Base-by-base conservation (phyloP, 192 early-diverging fungal species). In the Dissophora globulifera region DNA sequence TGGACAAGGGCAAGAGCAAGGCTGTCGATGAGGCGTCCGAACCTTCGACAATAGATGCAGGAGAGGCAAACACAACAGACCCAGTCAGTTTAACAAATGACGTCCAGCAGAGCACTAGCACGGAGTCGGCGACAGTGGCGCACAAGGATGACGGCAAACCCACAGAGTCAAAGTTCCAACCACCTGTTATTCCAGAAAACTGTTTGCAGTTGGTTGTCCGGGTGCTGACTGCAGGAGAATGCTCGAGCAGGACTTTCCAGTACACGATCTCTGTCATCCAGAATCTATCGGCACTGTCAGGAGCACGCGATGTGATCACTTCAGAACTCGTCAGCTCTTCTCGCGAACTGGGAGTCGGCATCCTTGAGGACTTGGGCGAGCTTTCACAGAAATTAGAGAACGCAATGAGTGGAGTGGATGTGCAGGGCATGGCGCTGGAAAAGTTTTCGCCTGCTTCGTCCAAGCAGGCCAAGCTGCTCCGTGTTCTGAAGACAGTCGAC, bases 211-310 rank as follows among this genome's bases (percentile, higher is more conserved):
- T 90, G 4, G 91, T 99, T 35, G 94, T 99, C 29, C 90, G 96
- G 53, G 94, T 97, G 0, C 79, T 99, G 41, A 96, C 93, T 16
- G 88, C 87, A 20, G 95, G 93, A 16, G 95, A 94, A 72, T 94
- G 93, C 67, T 93, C 97, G n/a, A 90, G 91, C 70, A 92, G 91
- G 58, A 99, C 94, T 1, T 99, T 98, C 89, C 95, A 96, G 81
- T 93, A 90, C 66, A 96, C 94, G 2, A 83, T 97, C 13, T 85
- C 89, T 43, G 90, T 95, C 30, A 95, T 99, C 57, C 94, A 95
- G 69, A 89, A 96, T 52, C 79, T 99, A 20, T 91, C 91, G 16
- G 72, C 87, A 4, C 79, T 94, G 41, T 64, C 83, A n/a, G 90
- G 88, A 30, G 89, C 91, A n/a, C 79, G 85, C 33, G 86, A 89